Evolutionary conservation across 2,329 filamentous ascomycete species (phyloP), one percentile per base, ranked within the genome.

Genomic region (Neofusicoccum cordaticola): DNA sequence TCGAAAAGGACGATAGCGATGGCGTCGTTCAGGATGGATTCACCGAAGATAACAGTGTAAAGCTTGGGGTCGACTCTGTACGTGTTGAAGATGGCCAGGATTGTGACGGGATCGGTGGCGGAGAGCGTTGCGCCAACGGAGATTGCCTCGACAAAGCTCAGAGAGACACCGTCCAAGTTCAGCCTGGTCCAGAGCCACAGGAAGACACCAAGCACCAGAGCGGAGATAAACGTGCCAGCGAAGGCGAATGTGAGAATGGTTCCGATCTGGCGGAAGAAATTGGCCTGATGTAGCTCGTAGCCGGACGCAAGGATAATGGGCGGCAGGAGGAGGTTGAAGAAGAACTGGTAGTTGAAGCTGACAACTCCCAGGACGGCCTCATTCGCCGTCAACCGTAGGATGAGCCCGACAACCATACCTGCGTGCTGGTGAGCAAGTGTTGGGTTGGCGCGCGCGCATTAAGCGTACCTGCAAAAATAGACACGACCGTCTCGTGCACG

Each of bases 11-110:
- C 95, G 77, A 99, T 99, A 69, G 95, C 95, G 73, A 99, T 94
- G 50, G 95, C 95, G 81, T 99, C 95, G 77, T 99, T 99, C 64
- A 99, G 82, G 66, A 99, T 98, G 7, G 94, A 96, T 80, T 99
- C 95, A 75, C 95, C 95, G 77, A 99, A 99, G 70, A 99, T 99
- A 76, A 99, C 89, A 35, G 95, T 99, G 80, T 99, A 99, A 17
- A 99, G 86, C 80, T 98, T 98, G 2, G 95, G 95, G 73, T 99
- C 95, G 71, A 99, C 95, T 80, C 98, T 98, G 86, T 98, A 99
- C 1, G 95, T 91, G 78, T 97, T 98, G 86, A 99, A 99, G 71
- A 99, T 99, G 75, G 95, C 95, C 62, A 99, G 83, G 71, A 99
- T 98, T 0, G 95, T 99, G 66, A 99, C 94, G 0, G 95, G 95